Conservation (phyloP, 257 asterid species). For the Asclepias syriaca region DNA sequence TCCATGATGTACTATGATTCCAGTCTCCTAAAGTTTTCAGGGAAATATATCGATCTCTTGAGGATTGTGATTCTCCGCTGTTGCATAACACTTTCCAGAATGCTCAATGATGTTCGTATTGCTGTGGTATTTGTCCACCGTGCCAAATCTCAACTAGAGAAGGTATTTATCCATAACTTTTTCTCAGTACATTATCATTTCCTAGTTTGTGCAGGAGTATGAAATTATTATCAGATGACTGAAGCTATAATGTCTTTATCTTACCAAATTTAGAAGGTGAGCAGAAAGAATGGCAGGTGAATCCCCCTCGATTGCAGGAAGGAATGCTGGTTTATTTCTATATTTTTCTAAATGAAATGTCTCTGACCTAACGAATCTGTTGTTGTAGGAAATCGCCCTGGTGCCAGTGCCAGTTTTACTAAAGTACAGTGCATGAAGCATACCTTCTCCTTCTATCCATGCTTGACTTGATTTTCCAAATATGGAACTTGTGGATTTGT, state of each 20-base stretch:
- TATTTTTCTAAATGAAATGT: constrained; percentile 24
- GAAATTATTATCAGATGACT: background rate
- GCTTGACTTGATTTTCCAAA: constrained; percentile 36
- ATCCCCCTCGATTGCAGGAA: constrained; percentile 48
- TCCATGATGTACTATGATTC: constrained; percentile 50
- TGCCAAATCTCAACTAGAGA: constrained; percentile 59
- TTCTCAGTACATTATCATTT: background rate
- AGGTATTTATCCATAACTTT: background rate
- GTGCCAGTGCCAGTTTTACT: constrained; percentile 8
- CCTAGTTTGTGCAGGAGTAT: background rate
- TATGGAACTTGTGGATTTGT: constrained; percentile 32
- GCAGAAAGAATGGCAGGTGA: constrained; percentile 45
- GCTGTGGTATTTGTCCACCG: constrained; percentile 41
- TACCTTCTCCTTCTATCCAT: constrained; percentile 55
- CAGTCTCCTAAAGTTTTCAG: constrained; percentile 46
- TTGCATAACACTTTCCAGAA: constrained; percentile 49
- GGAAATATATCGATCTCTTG: constrained; percentile 49
- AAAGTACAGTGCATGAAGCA: constrained; percentile 46
- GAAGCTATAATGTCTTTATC: background rate
- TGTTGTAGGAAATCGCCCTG: constrained; percentile 30
- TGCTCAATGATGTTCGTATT: constrained; percentile 65
- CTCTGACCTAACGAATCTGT: constrained; percentile 29
- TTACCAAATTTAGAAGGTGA: constrained; percentile 38
- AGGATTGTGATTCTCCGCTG: constrained; percentile 57
- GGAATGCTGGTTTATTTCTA: constrained; percentile 34